These are phyloP conservation scores for Pyrrhoderma noxium DNA, from an alignment of 1,284 basidiomycete species.

Conservation along the genomic window DNA sequence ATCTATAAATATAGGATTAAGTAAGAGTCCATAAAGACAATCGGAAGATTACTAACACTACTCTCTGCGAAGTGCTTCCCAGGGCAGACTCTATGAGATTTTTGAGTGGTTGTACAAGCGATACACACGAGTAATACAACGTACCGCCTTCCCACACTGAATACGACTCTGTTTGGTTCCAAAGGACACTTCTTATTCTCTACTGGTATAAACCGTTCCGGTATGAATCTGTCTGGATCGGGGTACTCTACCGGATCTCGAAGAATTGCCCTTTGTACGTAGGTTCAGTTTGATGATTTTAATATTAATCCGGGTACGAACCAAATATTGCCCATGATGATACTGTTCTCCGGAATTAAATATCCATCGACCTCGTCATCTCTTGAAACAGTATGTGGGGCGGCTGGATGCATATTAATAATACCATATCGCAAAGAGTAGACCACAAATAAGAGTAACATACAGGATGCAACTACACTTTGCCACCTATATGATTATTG, in stretches of 20 bases:
- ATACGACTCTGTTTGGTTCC: conserved; percentile 6
- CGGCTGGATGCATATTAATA: conserved; percentile 4
- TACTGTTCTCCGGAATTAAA: conserved; percentile 17
- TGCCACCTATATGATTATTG: conserved; percentile 40
- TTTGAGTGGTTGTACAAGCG: background rate
- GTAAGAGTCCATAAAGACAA: too few relatives aligned
- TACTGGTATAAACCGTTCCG: conserved; percentile 14
- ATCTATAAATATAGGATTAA: background rate
- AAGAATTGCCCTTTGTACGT: conserved; percentile 16
- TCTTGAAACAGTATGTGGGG: conserved; percentile 15
- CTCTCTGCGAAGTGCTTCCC: conserved; percentile 14
- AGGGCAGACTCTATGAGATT: conserved; percentile 12
- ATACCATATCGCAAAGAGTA: too few relatives aligned
- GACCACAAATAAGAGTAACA: background rate
- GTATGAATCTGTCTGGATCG: conserved; percentile 9
- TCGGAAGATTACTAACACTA: background rate
- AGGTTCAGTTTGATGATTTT: background rate
- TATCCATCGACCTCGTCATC: conserved; percentile 19
- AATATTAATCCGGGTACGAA: conserved; percentile 1
- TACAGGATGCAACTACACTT: conserved; percentile 34
- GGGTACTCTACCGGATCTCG: conserved; percentile 13
- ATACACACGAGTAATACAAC: background rate
- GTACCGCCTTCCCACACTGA: conserved; percentile 16
- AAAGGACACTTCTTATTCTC: background rate
- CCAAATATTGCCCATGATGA: conserved; percentile 19